Evolutionary conservation across 345 rosid genomes (phyloP).

Genomic region (Combretum micranthum): DNA sequence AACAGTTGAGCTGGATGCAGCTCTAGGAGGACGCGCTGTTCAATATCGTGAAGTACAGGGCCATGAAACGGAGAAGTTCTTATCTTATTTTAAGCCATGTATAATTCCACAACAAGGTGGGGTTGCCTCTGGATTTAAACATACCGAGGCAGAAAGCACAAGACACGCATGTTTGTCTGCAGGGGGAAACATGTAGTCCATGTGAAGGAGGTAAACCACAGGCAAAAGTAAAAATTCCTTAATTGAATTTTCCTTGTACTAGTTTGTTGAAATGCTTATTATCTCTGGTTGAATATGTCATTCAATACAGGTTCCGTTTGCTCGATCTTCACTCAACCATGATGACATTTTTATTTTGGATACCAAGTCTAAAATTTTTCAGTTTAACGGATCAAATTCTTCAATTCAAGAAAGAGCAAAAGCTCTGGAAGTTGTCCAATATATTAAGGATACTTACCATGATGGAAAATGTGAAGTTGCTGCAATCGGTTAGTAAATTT

Average conservation of each 20-base stretch:
- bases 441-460: constrained; percentile 89
- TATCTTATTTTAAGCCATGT: constrained; percentile 95
- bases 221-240: background rate
- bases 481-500: constrained; percentile 68
- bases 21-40: constrained; percentile 98
- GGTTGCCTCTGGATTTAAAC: constrained; percentile 78
- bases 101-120: constrained; percentile 98
- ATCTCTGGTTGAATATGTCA: constrained; percentile 1
- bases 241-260: background rate
- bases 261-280: background rate
- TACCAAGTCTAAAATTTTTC: constrained; percentile 86
- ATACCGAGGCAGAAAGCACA: constrained; percentile 65
- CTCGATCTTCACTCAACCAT: constrained; percentile 90
- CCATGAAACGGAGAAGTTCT: constrained; percentile 89
- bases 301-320: constrained; percentile 72
- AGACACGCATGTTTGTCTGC: constrained; percentile 76
- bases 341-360: constrained; percentile 95
- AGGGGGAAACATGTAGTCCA: constrained; percentile 91
- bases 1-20: constrained; percentile 97
- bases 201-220: constrained; percentile 78
- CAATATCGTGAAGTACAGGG: constrained; percentile 98
- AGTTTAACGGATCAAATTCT: constrained; percentile 91
- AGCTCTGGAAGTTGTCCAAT: constrained; percentile 97
- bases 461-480: constrained; percentile 95
- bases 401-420: constrained; percentile 99